Evolutionary conservation across 768 basidiomycete genomes (phyloP).

Genomic region (Hygrophoropsis aurantiaca): DNA sequence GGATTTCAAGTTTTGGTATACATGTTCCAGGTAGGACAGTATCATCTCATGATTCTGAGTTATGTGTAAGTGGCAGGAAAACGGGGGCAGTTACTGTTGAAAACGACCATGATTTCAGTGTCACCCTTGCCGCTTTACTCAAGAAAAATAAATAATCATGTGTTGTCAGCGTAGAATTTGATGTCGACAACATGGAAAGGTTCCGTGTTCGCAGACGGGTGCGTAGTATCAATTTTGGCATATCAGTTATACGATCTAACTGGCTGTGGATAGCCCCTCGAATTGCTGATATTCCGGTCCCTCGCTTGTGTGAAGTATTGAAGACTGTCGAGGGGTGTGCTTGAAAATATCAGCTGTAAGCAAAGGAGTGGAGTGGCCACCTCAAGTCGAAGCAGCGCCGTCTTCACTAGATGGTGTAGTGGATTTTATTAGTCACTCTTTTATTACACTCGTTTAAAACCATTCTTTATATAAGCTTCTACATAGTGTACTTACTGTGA

Average conservation of each 20-base stretch:
- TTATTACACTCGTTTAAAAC: no score
- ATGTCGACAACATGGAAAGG: conserved; percentile 22
- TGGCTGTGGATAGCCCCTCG: no score
- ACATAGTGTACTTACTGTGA: no score
- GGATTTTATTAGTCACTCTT: no score
- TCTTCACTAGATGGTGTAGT: no score
- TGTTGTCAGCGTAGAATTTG: conserved; percentile 16
- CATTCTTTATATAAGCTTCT: no score
- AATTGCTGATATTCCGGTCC: background rate
- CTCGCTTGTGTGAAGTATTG: background rate
- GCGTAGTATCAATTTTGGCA: background rate
- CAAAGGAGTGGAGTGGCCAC: no score
- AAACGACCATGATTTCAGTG: conserved; percentile 7
- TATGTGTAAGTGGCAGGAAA: conserved; percentile 10
- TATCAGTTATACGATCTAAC: background rate
- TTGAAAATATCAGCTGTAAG: no score
- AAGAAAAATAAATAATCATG: conserved; percentile 10
- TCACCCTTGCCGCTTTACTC: background rate
- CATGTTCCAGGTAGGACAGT: conserved; percentile 14
- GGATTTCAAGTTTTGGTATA: conserved; percentile 21
- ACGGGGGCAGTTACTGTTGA: conserved; percentile 7
- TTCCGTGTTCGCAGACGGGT: conserved; percentile 12
- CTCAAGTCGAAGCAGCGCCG: no score
- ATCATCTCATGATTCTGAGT: conserved; percentile 1
- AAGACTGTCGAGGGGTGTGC: no score